Evolutionary conservation across 371 early-diverging fungal species (phyloP).

Genomic region (Mucor velutinosus): DNA sequence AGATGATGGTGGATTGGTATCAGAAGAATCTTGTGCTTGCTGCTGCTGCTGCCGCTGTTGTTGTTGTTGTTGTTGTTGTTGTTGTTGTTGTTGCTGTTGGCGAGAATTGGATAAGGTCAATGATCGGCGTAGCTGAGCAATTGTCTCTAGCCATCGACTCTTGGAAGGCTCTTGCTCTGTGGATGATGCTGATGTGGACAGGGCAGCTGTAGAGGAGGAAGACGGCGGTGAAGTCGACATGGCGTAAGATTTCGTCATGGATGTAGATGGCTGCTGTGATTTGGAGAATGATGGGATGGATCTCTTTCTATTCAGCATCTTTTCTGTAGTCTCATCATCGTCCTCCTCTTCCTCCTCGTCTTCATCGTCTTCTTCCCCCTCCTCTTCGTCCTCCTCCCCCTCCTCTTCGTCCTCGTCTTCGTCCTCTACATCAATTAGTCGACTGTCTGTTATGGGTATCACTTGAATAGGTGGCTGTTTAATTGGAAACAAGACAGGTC

Average conservation of each 20-base stretch:
- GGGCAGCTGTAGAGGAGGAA: constrained; percentile 16
- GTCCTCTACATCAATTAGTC: constrained; percentile 10
- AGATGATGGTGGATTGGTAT: background rate
- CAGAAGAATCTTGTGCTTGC: background rate
- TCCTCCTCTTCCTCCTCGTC: constrained; percentile 17
- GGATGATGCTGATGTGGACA: constrained; percentile 43
- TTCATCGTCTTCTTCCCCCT: constrained; percentile 19
- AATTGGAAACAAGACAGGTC: constrained; percentile 17
- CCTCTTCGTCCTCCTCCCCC: constrained; percentile 29
- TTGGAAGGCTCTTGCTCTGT: constrained; percentile 11
- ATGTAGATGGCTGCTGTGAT: constrained; percentile 30
- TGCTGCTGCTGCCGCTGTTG: background rate
- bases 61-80: background rate
- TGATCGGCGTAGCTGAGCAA: constrained; percentile 15
- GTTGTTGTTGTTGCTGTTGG: background rate
- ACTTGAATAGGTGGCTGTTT: constrained; percentile 8
- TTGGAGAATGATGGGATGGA: constrained; percentile 41
- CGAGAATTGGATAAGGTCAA: constrained; percentile 3
- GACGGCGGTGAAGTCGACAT: constrained; percentile 46
- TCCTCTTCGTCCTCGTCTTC: constrained; percentile 31
- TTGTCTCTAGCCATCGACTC: constrained; percentile 19
- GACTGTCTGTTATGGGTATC: background rate
- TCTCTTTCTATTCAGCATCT: constrained; percentile 12
- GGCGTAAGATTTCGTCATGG: constrained; percentile 39
- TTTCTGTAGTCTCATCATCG: constrained; percentile 9